Percentiles rank a stretch among this genome's conserved stretches.
phyloP scores from a whole-genome alignment of 768 basidiomycete genomes.

The Suillus luteus region DNA sequence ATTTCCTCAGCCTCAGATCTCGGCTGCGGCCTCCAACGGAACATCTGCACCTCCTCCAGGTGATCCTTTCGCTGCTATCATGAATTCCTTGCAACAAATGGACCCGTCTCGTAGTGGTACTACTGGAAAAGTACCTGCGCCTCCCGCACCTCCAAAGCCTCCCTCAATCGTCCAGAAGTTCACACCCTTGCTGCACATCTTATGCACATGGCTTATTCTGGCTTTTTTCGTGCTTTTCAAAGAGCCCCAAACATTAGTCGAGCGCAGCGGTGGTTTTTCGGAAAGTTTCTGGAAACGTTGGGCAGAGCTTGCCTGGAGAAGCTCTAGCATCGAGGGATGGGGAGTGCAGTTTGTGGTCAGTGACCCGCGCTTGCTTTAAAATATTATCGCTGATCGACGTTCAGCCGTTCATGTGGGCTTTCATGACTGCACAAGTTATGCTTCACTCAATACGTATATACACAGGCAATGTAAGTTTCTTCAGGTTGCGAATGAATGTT shows the following conservation, averaged over 20 bases:
- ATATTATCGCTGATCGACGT: conserved; percentile 14
- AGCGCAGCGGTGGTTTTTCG: conserved; percentile 36
- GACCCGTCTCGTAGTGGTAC: conserved; percentile 25
- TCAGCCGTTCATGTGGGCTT: conserved; percentile 84
- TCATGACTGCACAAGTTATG: conserved; percentile 68
- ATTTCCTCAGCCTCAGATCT: conserved; percentile 13
- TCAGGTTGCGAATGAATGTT: conserved; percentile 2
- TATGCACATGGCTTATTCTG: conserved; percentile 64
- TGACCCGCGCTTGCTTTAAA: conserved; percentile 17
- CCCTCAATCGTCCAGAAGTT: conserved; percentile 58
- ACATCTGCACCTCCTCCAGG: conserved; percentile 28
- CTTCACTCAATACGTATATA: conserved; percentile 76
- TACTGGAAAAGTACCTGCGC: conserved; percentile 31
- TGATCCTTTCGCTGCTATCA: conserved; percentile 51
- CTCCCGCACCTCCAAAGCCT: conserved; percentile 27
- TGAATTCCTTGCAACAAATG: conserved; percentile 33
- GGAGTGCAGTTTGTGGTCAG: conserved; percentile 62
- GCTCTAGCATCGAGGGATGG: conserved; percentile 40
- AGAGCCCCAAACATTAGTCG: conserved; percentile 56
- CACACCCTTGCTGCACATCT: conserved; percentile 65
- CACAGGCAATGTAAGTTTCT: conserved; percentile 58
- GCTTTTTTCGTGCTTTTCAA: conserved; percentile 67
- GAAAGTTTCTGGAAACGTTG: conserved; percentile 58
- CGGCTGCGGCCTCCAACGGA: conserved; percentile 20
- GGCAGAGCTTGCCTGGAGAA: conserved; percentile 53